These are phyloP conservation scores for Aquilaria yunnanensis DNA, from an alignment of 345 rosid species.

Conservation along the genomic window DNA sequence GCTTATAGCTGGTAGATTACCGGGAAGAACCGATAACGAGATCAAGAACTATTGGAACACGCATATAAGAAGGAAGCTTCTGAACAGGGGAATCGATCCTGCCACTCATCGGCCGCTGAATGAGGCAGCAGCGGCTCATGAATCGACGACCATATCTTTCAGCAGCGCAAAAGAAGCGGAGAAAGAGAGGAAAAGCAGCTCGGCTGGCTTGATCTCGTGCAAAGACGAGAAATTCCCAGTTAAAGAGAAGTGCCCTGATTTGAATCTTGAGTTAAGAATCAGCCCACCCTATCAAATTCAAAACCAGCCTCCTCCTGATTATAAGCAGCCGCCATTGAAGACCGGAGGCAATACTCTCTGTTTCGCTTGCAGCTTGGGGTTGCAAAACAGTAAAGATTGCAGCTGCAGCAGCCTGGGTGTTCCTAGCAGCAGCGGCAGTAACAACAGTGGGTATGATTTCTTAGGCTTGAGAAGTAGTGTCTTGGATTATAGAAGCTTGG, in stretches of 20 bases:
- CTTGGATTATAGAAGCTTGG: slow-evolving; percentile 59
- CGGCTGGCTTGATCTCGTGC: slow-evolving; percentile 14
- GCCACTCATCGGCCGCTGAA: slow-evolving; percentile 48
- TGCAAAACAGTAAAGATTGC: slow-evolving; percentile 51
- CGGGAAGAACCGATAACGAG: slow-evolving; percentile 75
- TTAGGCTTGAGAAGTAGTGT: slow-evolving; percentile 64
- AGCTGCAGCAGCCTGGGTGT: slow-evolving; percentile 25
- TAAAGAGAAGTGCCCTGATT: slow-evolving; percentile 52
- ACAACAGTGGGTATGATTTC: slow-evolving; percentile 56
- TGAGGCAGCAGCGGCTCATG: slow-evolving; percentile 24
- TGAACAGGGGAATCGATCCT: slow-evolving; percentile 66
- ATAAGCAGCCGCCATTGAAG: slow-evolving; percentile 11
- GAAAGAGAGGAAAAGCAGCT: slow-evolving; percentile 5
- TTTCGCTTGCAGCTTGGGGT: slow-evolving; percentile 47
- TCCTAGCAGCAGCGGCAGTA: slow-evolving; percentile 15
- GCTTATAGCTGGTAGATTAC: slow-evolving; percentile 63
- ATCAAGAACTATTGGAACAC: slow-evolving; percentile 82
- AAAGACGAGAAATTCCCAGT: slow-evolving; percentile 25
- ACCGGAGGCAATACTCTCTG: slow-evolving; percentile 26
- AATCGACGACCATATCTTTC: slow-evolving; percentile 34
- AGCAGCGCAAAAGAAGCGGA: slow-evolving; percentile 19
- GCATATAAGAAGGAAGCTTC: slow-evolving; percentile 58
- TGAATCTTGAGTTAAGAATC: slow-evolving; percentile 86
- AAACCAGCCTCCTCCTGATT: slow-evolving; percentile 13
- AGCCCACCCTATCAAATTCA: slow-evolving; percentile 56